phyloP scores from a whole-genome alignment of 2,329 filamentous ascomycete species.

The Sporothrix brunneoviolacea region DNA sequence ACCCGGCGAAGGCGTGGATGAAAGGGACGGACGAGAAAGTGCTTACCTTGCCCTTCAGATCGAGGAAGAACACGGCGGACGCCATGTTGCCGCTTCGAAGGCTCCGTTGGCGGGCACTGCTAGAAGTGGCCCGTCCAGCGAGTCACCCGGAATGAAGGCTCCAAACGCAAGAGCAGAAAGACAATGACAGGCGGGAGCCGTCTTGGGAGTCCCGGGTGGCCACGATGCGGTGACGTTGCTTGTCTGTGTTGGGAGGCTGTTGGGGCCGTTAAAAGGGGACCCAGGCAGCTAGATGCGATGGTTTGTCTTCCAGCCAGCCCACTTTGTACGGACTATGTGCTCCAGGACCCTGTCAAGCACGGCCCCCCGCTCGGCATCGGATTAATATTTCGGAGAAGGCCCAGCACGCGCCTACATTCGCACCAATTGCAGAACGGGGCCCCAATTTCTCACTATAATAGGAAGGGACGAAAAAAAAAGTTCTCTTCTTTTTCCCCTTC shows the following conservation, averaged over 20 bases:
- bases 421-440: not conserved
- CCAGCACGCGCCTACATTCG: constrained; percentile 4
- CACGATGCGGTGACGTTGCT: constrained; percentile 6
- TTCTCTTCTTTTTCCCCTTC: constrained; percentile 9
- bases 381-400: not conserved
- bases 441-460: not conserved
- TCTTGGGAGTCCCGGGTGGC: too few species aligned
- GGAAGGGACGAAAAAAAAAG: constrained; percentile 13
- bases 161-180: not conserved
- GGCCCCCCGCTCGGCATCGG: not conserved
- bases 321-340: not conserved
- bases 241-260: not conserved
- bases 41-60: constrained; percentile 96
- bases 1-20: not conserved
- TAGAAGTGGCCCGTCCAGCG: constrained; percentile 6
- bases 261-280: constrained; percentile 2
- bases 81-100: constrained; percentile 59
- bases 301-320: constrained; percentile 6
- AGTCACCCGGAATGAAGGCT: not conserved
- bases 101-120: not conserved
- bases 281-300: constrained; percentile 2
- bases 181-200: not conserved
- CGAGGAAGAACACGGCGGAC: constrained; percentile 95
- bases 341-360: not conserved
- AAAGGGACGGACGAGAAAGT: not conserved